phyloP scores from a whole-genome alignment of 169 alveolate genomes.

The Cytauxzoon felis region DNA sequence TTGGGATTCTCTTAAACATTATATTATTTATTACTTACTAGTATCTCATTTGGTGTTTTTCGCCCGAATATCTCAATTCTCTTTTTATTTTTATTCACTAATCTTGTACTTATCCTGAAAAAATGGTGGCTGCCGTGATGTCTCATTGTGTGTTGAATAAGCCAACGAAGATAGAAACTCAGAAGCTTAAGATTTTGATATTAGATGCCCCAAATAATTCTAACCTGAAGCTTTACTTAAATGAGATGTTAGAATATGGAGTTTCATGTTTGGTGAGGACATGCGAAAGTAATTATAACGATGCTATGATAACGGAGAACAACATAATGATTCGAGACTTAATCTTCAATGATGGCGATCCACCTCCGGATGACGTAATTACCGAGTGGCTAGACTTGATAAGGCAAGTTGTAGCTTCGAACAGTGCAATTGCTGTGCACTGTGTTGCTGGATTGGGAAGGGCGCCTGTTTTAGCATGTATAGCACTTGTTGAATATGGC shows the following conservation, averaged over 20 bases:
- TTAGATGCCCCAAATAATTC: constrained; percentile 86
- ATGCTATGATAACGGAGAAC: constrained; percentile 56
- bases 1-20: too few relatives aligned
- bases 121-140: too few relatives aligned
- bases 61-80: too few relatives aligned
- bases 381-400: constrained; percentile 79
- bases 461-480: constrained; percentile 88
- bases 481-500: constrained; percentile 85
- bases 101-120: too few relatives aligned
- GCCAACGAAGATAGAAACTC: constrained; percentile 82
- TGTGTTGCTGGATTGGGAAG: constrained; percentile 91
- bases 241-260: constrained; percentile 75
- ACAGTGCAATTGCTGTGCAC: constrained; percentile 87
- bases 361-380: constrained; percentile 83
- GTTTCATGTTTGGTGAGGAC: constrained; percentile 86
- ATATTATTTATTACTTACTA: too few relatives aligned
- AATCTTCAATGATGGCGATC: constrained; percentile 86
- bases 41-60: too few relatives aligned
- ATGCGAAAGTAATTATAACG: constrained; percentile 83
- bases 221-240: constrained; percentile 74
- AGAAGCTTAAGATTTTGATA: constrained; percentile 78
- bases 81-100: too few relatives aligned
- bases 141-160: constrained; percentile 74
- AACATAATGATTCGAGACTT: constrained; percentile 80
- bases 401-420: constrained; percentile 66